phyloP scores from a whole-genome alignment of 495 filamentous ascomycete genomes.

The Penicillium nucicola region DNA sequence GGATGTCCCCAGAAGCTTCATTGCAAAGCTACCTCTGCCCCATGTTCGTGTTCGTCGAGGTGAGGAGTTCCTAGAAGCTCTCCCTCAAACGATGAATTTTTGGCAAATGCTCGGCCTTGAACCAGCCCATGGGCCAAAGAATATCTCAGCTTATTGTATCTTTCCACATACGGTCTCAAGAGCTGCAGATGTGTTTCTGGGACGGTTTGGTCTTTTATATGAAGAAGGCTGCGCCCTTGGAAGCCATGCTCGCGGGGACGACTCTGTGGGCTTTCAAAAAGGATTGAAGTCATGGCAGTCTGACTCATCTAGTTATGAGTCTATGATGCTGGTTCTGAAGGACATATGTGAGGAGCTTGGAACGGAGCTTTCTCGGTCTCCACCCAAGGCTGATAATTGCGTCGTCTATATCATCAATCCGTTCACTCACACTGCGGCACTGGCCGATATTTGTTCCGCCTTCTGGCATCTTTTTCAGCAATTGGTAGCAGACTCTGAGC shows the following conservation, averaged over 20 bases:
- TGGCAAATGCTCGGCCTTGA: constrained; percentile 89
- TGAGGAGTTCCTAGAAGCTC: constrained; percentile 68
- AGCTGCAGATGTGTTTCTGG: constrained; percentile 65
- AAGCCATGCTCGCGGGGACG: constrained; percentile 56
- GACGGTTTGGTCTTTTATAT: constrained; percentile 69
- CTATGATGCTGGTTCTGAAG: constrained; percentile 36
- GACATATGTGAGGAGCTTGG: constrained; percentile 41
- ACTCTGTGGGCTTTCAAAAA: constrained; percentile 48
- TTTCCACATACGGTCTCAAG: constrained; percentile 60
- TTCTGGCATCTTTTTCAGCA: constrained; percentile 73
- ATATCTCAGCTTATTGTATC: constrained; percentile 77
- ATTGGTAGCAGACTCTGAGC: constrained; percentile 52
- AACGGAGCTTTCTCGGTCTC: constrained; percentile 43
- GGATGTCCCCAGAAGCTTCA: constrained; percentile 26
- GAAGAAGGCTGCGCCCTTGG: constrained; percentile 80
- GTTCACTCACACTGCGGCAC: constrained; percentile 57
- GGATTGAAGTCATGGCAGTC: constrained; percentile 57
- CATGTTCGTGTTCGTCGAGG: constrained; percentile 76
- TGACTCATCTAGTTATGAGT: constrained; percentile 28
- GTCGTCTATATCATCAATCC: constrained; percentile 88
- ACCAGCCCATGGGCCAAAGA: constrained; percentile 74
- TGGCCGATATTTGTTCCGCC: constrained; percentile 74
- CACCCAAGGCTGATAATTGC: constrained; percentile 56
- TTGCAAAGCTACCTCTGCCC: constrained; percentile 49
- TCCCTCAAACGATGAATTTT: constrained; percentile 77